Base-by-base conservation (phyloP, 1,284 basidiomycete genomes). In the Ganoderma lucidum region DNA sequence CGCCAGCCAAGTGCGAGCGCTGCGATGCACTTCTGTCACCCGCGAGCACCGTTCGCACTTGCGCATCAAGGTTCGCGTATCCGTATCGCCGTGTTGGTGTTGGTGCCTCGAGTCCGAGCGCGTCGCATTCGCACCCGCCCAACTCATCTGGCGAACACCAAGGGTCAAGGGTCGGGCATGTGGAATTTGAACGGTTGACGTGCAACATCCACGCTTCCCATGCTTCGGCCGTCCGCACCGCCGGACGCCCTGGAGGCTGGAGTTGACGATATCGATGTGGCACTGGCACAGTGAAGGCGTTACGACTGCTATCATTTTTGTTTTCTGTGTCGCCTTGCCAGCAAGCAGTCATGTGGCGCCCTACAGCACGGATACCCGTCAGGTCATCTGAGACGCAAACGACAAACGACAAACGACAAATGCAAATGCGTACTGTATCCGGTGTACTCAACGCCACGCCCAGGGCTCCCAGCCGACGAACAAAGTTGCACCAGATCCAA, bases 401-500 rank as follows among this genome's bases (percentile, higher is more conserved):
- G 19, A 48, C 6, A 19, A 23, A 23, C 23, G 19, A 48, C 6
- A 19, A 2, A 48, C 39, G 19, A 48, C 45, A 48, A 17, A 44
- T 44, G 15, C 17, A 15, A 8, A 15, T n/a, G 45, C 45, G 45
- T 48, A 48, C 45, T n/a, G 45, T n/a, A 48, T 23, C 45, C 45
- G 45, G 17, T 19, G 45, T n/a, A 15, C 10, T 0, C 19, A 23
- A n/a, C 45, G 8, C 45, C 45, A 48, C 45, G 45, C 19, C n/a
- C 45, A n/a, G 42, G 42, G 42, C 42, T 44, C 42, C 15, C 45
- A 48, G 45, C 45, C 45, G 45, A 48, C 45, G 45, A 48, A n/a
- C 45, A 48, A 48, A 48, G 45, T 48, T n/a, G 45, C 45, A n/a
- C n/a, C 45, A 48, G 45, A 48, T n/a, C 19, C 19, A n/a, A 48